Evolutionary conservation across 2,329 filamentous ascomycete species (phyloP), one percentile per base, ranked within the genome.

Genomic region (Botrytis galanthina): DNA sequence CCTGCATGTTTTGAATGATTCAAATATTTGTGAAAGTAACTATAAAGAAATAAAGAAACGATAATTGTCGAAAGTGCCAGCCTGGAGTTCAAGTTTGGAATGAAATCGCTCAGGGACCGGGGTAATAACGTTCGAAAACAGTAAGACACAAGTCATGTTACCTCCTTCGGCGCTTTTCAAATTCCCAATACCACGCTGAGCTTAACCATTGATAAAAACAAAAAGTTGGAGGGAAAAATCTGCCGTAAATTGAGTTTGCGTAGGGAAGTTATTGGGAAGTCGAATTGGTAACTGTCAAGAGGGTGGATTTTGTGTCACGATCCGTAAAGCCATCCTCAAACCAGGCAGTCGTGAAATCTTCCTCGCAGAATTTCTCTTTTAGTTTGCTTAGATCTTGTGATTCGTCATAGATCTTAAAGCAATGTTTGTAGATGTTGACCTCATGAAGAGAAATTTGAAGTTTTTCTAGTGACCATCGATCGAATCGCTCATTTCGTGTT

Each of bases 381-480:
- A 64, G 26, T 9, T 54, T 63, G 3, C 35, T 8, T 14, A 68
- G 20, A 68, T 68, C 64, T 10, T 37, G 37, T 26, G 12, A 37
- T 29, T 54, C 22, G 59, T 69, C 32, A 62, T 48, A 29, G 71
- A 64, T 20, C 20, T 18, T 6, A 3, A n/a, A 26, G 14, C 7
- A 39, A 39, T 59, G 76, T 18, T 75, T 76, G 8, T 79, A 74
- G 7, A 76, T 57, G 35, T 73, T 73, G 12, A 79, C 76, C 44
- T 77, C 76, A 22, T 78, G 32, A 37, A 77, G 63, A 9, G 78
- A 79, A 16, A 57, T 63, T 4, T 72, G 75, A 10, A 79, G 66
- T 0, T 68, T 73, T 6, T 74, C 29, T 9, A 80, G 54, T 12
- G 79, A 67, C 76, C 78, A 80, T 32, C 75, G 35, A 74, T 79